Evolutionary conservation across 2,329 filamentous ascomycete genomes (phyloP), one percentile per base, ranked within the genome.

Genomic region (Aspergillus fumigatiaffinis): DNA sequence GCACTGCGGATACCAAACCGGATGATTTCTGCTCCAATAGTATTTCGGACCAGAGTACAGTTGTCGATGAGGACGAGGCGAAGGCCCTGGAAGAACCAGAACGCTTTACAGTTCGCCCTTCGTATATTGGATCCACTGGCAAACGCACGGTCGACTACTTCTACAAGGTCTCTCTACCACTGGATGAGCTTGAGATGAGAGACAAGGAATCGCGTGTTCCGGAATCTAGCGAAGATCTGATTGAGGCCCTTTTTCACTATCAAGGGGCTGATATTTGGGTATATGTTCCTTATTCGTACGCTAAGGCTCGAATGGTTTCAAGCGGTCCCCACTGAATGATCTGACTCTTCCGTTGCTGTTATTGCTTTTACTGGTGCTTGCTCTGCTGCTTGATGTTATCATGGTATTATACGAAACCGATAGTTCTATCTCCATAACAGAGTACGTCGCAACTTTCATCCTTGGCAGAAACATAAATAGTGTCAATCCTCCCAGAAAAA

Each of bases 371-470:
- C n/a, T n/a, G n/a, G n/a, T n/a, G n/a, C n/a, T n/a, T n/a, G n/a
- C n/a, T n/a, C n/a, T n/a, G n/a, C n/a, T 6, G 52, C 56, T 55
- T 52, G 32, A 55, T 28, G 8, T 28, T 28, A 28, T 28, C 5
- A 51, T 60, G 51, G 58, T 20, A 28, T 8, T 28, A 41, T 58
- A 42, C 58, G 55, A 51, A 62, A 60, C 50, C 58, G 57, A 47
- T 62, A 62, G 23, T 44, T 35, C 12, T 64, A 42, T 42, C 38
- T 42, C 38, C 17, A 42, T 42, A 20, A 42, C 7, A 42, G 17
- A 42, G 38, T 42, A 42, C 4, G 38, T 20, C 38, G 20, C n/a
- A 20, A 42, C 38, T 20, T 42, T 42, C 38, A 20, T 42, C 17
- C 38, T 3, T 20, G 38, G 17, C 17, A 42, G n/a, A n/a, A 42